Evolutionary conservation across 1,284 basidiomycete species (phyloP), one percentile per base, ranked within the genome.

Genomic region (Cutaneotrichosporon daszewskae): DNA sequence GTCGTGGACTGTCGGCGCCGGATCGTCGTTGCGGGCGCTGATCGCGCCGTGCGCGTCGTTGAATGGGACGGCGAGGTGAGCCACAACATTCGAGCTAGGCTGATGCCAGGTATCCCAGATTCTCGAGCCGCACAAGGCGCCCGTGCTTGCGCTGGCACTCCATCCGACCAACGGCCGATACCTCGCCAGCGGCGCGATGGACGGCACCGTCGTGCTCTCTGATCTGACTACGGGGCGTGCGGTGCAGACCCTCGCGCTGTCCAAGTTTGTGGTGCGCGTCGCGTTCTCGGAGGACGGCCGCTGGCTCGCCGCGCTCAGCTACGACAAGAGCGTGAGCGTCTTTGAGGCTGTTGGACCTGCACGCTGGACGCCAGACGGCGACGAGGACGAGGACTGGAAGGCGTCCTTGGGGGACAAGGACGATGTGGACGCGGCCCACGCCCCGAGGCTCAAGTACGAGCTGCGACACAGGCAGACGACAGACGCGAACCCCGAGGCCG

Each of bases 1-100:
- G 43, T 36, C 3, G 49, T 58, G 2, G 18, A 24, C 1, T 57
- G 47, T 13, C 42, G 35, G 1, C 27, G 34, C 10, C 54, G 57
- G 16, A 73, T 95, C 29, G 83, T 92, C 62, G 83, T 83, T 17
- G 84, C 85, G 27, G 83, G 85, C 0, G 87, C 88, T 3, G 91
- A 95, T 75, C 84, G 85, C 66, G 81, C 81, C 0, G 74, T 95
- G 32, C 74, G 72, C 46, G 76, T 86, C 32, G 80, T 83, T 3
- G 84, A 92, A 69, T 75, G 85, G 28, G 79, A 79, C 1, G 89
- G 89, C 31, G 79, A 87, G 52, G 68, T 72, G 37, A 26, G 64
- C 54, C 4, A 1, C n/a, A n/a, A 6, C 3, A 12, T 20, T 10
- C 13, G 16, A 32, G 1, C 10, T 17, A 18, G 17, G 32, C 28